Percentiles rank a stretch among this genome's conserved stretches.
Evolutionary conservation across 2,329 filamentous ascomycete species (phyloP).

Genomic region (Sporothrix humicola): DNA sequence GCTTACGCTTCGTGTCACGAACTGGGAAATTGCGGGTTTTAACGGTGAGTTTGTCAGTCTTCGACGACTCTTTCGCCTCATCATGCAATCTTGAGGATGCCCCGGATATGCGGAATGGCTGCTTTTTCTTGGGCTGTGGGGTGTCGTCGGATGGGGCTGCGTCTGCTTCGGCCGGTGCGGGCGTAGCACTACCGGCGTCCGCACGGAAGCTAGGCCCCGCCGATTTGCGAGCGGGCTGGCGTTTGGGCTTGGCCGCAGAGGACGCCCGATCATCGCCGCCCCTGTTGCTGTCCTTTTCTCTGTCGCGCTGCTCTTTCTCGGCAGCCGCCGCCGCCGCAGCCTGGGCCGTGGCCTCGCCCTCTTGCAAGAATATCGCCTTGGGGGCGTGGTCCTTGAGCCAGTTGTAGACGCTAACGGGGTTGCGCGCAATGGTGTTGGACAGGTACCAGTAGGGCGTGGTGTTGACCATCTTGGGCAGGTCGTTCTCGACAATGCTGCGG

Average conservation of each 20-base stretch:
- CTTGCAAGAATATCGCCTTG: constrained; percentile 77
- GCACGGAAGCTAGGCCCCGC: neutral
- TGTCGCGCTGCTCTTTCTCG: constrained; percentile 37
- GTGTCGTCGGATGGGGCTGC: constrained; percentile 37
- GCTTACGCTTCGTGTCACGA: constrained; percentile 58
- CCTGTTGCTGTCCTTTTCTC: constrained; percentile 49
- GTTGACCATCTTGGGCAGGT: constrained; percentile 35
- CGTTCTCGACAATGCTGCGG: constrained; percentile 47
- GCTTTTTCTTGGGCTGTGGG: too few species aligned
- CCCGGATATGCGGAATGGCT: too few species aligned
- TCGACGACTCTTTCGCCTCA: too few species aligned
- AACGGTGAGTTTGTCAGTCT: too few species aligned
- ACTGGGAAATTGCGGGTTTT: neutral
- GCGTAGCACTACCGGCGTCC: constrained; percentile 45
- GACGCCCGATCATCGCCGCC: constrained; percentile 34
- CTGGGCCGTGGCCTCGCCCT: constrained; percentile 59
- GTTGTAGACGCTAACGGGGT: constrained; percentile 92
- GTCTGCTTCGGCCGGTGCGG: constrained; percentile 31
- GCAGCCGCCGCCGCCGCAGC: constrained; percentile 36
- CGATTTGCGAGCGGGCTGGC: constrained; percentile 26
- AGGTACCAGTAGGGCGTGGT: constrained; percentile 39
- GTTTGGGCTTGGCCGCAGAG: constrained; percentile 33
- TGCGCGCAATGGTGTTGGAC: constrained; percentile 65
- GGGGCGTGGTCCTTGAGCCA: constrained; percentile 89
- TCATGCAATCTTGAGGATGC: too few species aligned